Evolutionary conservation across 2,329 filamentous ascomycete genomes (phyloP).

Genomic region (Sclerotinia spermophila): DNA sequence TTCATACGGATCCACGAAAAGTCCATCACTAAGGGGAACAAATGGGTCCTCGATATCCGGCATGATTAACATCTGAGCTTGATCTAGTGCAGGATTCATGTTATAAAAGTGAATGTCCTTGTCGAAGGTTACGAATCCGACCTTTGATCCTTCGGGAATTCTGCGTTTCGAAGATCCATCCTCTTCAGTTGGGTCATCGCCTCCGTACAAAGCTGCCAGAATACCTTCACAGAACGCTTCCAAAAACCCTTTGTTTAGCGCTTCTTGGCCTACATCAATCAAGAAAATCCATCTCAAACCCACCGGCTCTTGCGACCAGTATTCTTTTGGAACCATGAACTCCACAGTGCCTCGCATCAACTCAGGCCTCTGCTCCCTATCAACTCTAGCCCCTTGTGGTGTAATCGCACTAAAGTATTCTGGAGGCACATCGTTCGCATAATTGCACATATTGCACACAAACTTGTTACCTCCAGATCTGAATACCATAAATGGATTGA

Average conservation of each 20-base stretch:
- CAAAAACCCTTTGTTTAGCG: conserved; percentile 84
- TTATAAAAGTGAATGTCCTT: conserved; percentile 99
- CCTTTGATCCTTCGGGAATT: conserved; percentile 75
- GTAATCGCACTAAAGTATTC: conserved; percentile 94
- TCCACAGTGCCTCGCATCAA: conserved; percentile 90
- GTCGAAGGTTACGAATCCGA: conserved; percentile 95
- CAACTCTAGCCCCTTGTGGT: conserved; percentile 79
- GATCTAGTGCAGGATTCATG: conserved; percentile 71
- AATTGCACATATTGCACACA: conserved; percentile 96
- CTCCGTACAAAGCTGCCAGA: conserved; percentile 76
- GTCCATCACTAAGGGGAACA: conserved; percentile 81
- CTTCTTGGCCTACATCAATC: conserved; percentile 89
- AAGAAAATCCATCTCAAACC: conserved; percentile 85
- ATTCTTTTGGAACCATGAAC: conserved; percentile 95
- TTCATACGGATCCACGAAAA: conserved; percentile 93
- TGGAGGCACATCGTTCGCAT: conserved; percentile 87
- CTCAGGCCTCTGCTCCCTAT: conserved; percentile 85
- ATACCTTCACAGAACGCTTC: conserved; percentile 90
- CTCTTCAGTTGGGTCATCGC: conserved; percentile 48
- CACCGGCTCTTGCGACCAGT: conserved; percentile 93
- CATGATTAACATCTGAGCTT: conserved; percentile 98
- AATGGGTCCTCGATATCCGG: conserved; percentile 96
- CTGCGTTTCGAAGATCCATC: conserved; percentile 50
- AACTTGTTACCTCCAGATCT: conserved; percentile 91
- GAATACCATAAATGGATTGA: conserved; percentile 99